Base-by-base conservation (phyloP, 257 asterid genomes). In the Nicotiana knightiana region DNA sequence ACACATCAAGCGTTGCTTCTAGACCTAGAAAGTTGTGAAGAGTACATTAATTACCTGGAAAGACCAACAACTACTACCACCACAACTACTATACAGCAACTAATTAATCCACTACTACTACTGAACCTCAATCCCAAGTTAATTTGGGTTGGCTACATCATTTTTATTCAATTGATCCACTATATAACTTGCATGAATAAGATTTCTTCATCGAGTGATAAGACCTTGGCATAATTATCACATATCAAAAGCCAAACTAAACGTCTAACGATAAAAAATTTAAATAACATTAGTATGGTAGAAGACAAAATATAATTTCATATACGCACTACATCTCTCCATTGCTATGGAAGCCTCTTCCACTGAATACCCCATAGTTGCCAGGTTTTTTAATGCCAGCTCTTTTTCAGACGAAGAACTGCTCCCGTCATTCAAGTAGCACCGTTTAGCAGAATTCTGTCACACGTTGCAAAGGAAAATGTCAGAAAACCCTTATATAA, bases 321-420 rank as follows among this genome's bases (percentile, higher is more conserved):
- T 55, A 33, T 11, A 82, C 86, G 1, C 28, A 91, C 96, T 89
- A 81, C 91, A 89, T 90, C 89, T 90, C 13, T 90, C 87, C 87
- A 91, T 83, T 28, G 95, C 93, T 54, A 82, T 88, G 3, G 82
- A 58, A 21, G 87, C 91, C 81, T 90, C 93, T 53, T 91, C 93
- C 33, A 81, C 54, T 30, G 87, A 15, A 84, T 87, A 92, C 51
- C 97, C 95, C 97, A 92, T 92, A 8, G 86, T 83, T 10, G 79
- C 88, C 54, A 92, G 70, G 11, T 71, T 51, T 5, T 85, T 81
- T 84, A 89, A 28, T 5, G 67, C 88, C 55, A 24, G 24, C 54
- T 92, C 90, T 66, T 86, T 81, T 83, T 86, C 89, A 2, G 90
- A 54, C 76, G 85, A 81, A 15, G 88, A 79, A 71, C 88, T 90